A percentile compares a stretch with the other conserved stretches of the same genome.
Conservation (phyloP, 495 filamentous ascomycete species). For the Extremus antarcticus region DNA sequence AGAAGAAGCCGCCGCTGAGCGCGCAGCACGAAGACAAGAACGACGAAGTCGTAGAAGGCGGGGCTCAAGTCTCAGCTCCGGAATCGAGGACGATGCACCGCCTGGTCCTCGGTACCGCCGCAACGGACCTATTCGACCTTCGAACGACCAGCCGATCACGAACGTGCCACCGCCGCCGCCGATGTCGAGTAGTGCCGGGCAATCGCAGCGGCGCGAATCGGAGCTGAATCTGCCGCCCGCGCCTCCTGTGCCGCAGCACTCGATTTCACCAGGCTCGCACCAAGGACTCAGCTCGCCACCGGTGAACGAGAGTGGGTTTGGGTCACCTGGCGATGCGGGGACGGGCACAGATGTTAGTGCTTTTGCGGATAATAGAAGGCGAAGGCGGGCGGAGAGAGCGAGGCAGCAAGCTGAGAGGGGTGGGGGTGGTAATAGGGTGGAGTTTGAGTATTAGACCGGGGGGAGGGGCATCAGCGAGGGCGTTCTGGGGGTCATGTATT, state of each 20-base stretch:
- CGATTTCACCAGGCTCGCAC: neutral
- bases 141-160: slow-evolving; percentile 9
- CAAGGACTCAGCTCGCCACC: slow-evolving; percentile 3
- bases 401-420: slow-evolving; percentile 18
- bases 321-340: slow-evolving; percentile 20
- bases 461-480: neutral
- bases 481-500: neutral
- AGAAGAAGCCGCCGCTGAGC: slow-evolving; percentile 60
- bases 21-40: slow-evolving; percentile 43
- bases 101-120: slow-evolving; percentile 12
- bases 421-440: slow-evolving; percentile 18
- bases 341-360: slow-evolving; percentile 31
- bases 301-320: slow-evolving; percentile 15
- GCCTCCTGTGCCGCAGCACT: slow-evolving; percentile 17
- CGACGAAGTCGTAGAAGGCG: slow-evolving; percentile 17
- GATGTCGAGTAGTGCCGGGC: slow-evolving; percentile 1
- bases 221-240: slow-evolving; percentile 24
- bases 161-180: slow-evolving; percentile 16
- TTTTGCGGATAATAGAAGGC: slow-evolving; percentile 29
- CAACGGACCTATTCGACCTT: slow-evolving; percentile 6
- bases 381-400: slow-evolving; percentile 32
- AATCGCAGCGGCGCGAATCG: slow-evolving; percentile 1
- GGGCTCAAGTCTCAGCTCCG: slow-evolving; percentile 22
- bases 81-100: slow-evolving; percentile 23
- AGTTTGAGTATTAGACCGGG: neutral